Base-by-base conservation (phyloP, 257 asterid species). In the Haberlea rhodopensis region DNA sequence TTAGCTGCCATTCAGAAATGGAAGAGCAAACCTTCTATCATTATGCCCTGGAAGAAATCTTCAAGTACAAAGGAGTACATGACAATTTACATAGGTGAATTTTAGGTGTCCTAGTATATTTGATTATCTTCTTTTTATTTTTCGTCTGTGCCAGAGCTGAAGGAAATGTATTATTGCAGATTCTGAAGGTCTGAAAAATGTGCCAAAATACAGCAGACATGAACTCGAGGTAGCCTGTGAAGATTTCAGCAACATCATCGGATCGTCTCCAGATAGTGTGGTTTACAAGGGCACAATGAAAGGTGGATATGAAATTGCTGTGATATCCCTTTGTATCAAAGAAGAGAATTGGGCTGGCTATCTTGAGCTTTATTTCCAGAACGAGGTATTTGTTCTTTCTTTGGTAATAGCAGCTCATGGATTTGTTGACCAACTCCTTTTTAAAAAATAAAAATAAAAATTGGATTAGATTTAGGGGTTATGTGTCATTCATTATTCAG, bases 181-280 rank as follows among this genome's bases (percentile, higher is more conserved):
- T 83, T 69, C 95, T 8, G 92, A 84, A 56, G 73, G 82, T 65
- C 69, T 94, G 77, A 90, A 83, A 76, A 79, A 87, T 56, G 90
- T 87, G 6, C 58, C 53, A 61, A 80, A 78, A 72, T 86, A 81
- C 78, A 86, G 81, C 82, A 68, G 95, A 73, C 92, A 83, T 76
- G 99, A 90, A 69, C 96, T 94, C 2, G 97, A 90, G 77, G 77
- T 83, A 29, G 99, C 99, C 34, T 94, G 99, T 69, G 99, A 94
- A 85, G 99, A 90, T 80, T 94, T 94, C 76, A 94, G 97, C 85
- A 94, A 94, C 78, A 94, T 94, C 56, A 94, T 94, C 8, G 97
- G 96, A 21, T 81, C 95, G 19, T 87, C 95, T 55, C 82, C 96
- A 0, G 95, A 87, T 49, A 87, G 96, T 67, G 57, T 80, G 18